A percentile compares a stretch with the other conserved stretches of the same genome.
phyloP scores from a whole-genome alignment of 1,284 basidiomycete species.

The Heterobasidion occidentale region DNA sequence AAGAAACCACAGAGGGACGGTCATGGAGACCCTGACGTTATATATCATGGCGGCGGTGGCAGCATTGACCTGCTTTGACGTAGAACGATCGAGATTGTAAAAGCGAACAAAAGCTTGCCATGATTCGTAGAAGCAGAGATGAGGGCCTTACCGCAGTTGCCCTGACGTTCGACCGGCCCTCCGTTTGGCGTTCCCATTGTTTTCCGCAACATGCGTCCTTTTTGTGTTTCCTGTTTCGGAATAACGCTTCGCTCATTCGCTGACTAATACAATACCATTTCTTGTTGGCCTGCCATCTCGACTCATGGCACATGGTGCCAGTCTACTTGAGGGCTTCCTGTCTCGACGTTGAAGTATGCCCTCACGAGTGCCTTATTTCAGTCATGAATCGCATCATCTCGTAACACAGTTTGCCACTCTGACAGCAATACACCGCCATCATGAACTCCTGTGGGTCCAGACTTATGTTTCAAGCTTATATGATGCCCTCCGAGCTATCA shows the following conservation, averaged over 20 bases:
- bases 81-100: not conserved
- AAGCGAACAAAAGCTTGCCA: not conserved
- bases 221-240: not conserved
- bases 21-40: not conserved
- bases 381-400: no score
- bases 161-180: not conserved
- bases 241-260: not conserved
- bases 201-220: not conserved
- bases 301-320: not conserved
- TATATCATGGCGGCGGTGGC: not conserved
- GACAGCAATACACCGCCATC: no score
- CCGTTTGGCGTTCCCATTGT: not conserved
- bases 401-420: no score
- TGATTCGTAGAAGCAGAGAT: not conserved
- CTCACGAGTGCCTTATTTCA: no score
- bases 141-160: not conserved
- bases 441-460: no score
- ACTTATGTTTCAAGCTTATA: no score
- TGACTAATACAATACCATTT: slow-evolving; percentile 3
- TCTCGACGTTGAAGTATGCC: no score
- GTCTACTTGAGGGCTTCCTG: no score
- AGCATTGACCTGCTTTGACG: not conserved
- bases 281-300: not conserved
- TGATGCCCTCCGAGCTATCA: no score
- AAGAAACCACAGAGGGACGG: no score